Conservation (phyloP, 2,329 filamentous ascomycete genomes). For the Elsinoe ampelina region DNA sequence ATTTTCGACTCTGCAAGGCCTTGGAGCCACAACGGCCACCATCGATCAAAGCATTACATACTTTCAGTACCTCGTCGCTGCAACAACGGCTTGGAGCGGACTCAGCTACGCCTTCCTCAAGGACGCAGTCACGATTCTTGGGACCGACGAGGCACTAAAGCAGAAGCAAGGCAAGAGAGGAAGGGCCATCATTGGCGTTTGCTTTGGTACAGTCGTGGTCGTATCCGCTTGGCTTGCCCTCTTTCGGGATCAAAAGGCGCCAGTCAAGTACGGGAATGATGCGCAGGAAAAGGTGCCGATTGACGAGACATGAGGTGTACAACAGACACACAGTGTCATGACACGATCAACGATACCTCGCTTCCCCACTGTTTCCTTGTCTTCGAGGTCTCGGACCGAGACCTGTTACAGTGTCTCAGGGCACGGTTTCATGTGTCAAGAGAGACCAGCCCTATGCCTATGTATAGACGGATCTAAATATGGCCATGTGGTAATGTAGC, state of each 20-base stretch:
- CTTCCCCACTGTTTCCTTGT: neutral
- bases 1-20: neutral
- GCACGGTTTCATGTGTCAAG: neutral
- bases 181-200: conserved; percentile 38
- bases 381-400: neutral
- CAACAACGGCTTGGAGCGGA: conserved; percentile 88
- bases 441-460: neutral
- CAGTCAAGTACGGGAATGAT: neutral
- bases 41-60: conserved; percentile 27
- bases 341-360: neutral
- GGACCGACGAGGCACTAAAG: conserved; percentile 38
- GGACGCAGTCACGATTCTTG: conserved; percentile 81
- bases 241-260: neutral
- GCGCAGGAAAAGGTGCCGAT: neutral
- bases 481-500: neutral
- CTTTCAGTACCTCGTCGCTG: conserved; percentile 69
- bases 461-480: neutral
- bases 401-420: neutral
- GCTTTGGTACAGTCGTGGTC: conserved; percentile 36
- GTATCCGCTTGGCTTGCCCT: conserved; percentile 27
- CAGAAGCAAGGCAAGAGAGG: conserved; percentile 39
- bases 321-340: neutral
- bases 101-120: conserved; percentile 86
- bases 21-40: conserved; percentile 15
- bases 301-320: neutral